Conservation (phyloP, 805 yeast species). For the Saccharomycodes ludwigii region DNA sequence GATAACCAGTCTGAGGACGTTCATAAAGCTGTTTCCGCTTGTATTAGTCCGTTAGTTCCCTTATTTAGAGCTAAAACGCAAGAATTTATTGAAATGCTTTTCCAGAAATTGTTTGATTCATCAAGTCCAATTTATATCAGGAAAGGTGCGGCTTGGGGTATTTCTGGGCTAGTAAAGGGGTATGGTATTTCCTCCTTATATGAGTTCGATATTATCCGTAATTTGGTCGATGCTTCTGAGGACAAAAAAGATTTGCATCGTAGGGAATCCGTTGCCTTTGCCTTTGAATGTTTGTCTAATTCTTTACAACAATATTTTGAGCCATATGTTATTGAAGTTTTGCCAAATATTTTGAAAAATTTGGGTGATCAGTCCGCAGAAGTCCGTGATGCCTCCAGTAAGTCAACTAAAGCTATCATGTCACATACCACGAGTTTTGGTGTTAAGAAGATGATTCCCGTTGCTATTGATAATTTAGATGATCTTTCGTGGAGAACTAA, state of each 20-base stretch:
- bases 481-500: slow-evolving; percentile 93
- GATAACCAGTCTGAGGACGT: slow-evolving; percentile 85
- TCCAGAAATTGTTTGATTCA: slow-evolving; percentile 44
- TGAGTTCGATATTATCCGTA: slow-evolving; percentile 65
- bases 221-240: slow-evolving; percentile 71
- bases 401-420: slow-evolving; percentile 84
- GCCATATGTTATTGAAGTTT: slow-evolving; percentile 82
- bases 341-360: slow-evolving; percentile 68
- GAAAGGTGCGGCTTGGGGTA: slow-evolving; percentile 93
- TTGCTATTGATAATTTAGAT: slow-evolving; percentile 75
- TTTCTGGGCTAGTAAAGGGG: slow-evolving; percentile 89
- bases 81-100: slow-evolving; percentile 42
- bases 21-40: slow-evolving; percentile 75
- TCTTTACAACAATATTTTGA: slow-evolving; percentile 71
- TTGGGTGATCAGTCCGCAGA: slow-evolving; percentile 78
- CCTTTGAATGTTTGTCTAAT: slow-evolving; percentile 73
- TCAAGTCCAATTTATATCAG: slow-evolving; percentile 35
- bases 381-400: slow-evolving; percentile 81
- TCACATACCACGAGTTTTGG: slow-evolving; percentile 84
- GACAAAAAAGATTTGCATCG: slow-evolving; percentile 62
- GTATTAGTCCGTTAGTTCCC: slow-evolving; percentile 72
- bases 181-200: slow-evolving; percentile 70
- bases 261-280: slow-evolving; percentile 82
- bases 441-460: slow-evolving; percentile 79
- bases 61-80: slow-evolving; percentile 39